Base-by-base conservation (phyloP, 257 asterid species). In the Rubia yunnanensis region DNA sequence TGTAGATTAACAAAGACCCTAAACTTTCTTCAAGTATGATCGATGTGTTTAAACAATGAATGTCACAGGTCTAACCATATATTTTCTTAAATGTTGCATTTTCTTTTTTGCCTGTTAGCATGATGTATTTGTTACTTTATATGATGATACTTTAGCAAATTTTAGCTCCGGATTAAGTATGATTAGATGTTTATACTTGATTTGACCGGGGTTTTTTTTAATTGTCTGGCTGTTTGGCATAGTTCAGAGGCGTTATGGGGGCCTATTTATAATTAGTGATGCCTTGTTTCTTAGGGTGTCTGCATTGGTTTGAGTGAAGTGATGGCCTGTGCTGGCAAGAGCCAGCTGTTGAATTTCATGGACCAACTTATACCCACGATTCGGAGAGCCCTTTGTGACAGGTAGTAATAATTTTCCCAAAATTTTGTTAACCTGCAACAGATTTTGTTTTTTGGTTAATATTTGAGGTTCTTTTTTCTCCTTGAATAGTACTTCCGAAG, bases 271-370 rank as follows among this genome's bases (percentile, higher is more conserved):
- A 64, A 64, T 64, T 11, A 27, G 11, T 68, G 46, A 41, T 70
- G 13, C 70, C 63, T 66, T 70, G 78, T 31, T 18, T 48, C 81
- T 58, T 85, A 90, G 99, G 99, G 99, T 81, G 99, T 88, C 56
- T 94, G 99, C 78, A 86, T 84, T 79, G 99, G 99, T 70, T 83
- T 94, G 69, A 84, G 97, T 75, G 99, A 94, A 80, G 99, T 94
- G 79, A 94, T 94, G 99, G 95, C 86, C 65, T 83, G 90, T 72
- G 96, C 99, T 66, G 99, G 95, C 69, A 94, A 85, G 82, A 89
- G 85, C 77, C 99, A 94, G 87, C 80, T 94, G 61, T 77, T 94
- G 78, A 83, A 79, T 73, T 94, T 84, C 83, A 84, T 94, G 95
- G 92, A 84, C 72, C 83, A 82, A 69, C 96, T 94, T 72, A 94